phyloP scores from a whole-genome alignment of 148 eudicot genomes.

The Arbutus unedo region DNA sequence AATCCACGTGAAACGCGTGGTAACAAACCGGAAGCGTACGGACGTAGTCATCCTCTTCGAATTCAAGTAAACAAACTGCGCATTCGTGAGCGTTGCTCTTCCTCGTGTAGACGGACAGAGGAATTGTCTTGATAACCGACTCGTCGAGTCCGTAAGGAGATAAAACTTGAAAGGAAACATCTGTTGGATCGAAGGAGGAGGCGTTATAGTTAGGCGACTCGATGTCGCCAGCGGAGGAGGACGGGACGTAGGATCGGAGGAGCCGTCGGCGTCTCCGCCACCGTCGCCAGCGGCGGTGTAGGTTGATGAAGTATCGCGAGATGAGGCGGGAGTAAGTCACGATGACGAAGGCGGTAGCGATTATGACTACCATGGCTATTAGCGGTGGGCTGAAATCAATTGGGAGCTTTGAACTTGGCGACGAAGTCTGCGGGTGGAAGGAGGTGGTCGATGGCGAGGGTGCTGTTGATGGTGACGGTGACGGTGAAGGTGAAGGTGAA shows the following conservation, averaged over 20 bases:
- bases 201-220: constrained; percentile 47
- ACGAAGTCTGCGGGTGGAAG: constrained; percentile 24
- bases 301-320: constrained; percentile 43
- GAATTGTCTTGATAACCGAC: constrained; percentile 63
- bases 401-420: constrained; percentile 35
- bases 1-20: constrained; percentile 87
- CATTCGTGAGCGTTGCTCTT: constrained; percentile 51
- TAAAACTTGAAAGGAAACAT: constrained; percentile 42
- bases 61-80: constrained; percentile 79
- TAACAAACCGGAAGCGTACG: constrained; percentile 77
- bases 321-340: constrained; percentile 75
- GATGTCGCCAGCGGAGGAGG: constrained; percentile 33
- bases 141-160: constrained; percentile 88
- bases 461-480: background rate
- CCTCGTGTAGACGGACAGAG: constrained; percentile 54
- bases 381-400: constrained; percentile 79
- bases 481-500: background rate
- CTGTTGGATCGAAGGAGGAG: constrained; percentile 29
- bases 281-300: constrained; percentile 36
- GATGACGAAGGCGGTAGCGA: constrained; percentile 70
- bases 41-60: constrained; percentile 72
- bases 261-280: constrained; percentile 47
- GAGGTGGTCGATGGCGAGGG: background rate
- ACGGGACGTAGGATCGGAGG: constrained; percentile 36
- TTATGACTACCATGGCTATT: constrained; percentile 78